These are phyloP conservation scores for Arabidopsis suecica DNA, from an alignment of 345 rosid species.

Conservation along the genomic window DNA sequence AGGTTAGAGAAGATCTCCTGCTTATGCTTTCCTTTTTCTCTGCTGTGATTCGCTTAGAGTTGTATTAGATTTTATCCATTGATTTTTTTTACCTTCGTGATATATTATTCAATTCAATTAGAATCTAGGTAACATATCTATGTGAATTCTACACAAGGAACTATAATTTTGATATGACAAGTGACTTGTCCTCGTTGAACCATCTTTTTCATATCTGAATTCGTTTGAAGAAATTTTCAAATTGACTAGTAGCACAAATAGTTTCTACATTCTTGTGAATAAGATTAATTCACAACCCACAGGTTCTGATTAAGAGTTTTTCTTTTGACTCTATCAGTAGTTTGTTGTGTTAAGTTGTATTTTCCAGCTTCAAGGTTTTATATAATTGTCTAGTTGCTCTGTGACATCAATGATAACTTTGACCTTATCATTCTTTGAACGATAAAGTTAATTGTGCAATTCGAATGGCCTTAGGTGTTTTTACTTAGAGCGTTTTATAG, in stretches of 20 bases:
- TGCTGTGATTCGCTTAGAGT: not conserved
- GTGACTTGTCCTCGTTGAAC: not conserved
- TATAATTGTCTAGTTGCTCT: not conserved
- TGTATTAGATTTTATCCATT: not conserved
- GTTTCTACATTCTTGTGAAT: not conserved
- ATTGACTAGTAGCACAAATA: not conserved
- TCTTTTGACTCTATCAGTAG: too few relatives aligned
- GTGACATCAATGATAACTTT: not conserved
- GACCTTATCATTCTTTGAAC: not conserved
- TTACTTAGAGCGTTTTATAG: not conserved
- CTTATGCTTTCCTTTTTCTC: not conserved
- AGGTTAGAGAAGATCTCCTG: slow-evolving; percentile 53
- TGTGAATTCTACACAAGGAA: not conserved
- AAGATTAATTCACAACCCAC: not conserved
- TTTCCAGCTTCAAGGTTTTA: slow-evolving; percentile 4
- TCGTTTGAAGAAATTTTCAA: not conserved
- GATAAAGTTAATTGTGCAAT: not conserved
- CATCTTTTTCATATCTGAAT: not conserved
- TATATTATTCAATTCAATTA: not conserved
- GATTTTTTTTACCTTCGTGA: not conserved
- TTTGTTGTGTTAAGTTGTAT: not conserved
- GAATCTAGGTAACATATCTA: not conserved
- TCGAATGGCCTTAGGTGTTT: not conserved
- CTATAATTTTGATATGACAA: not conserved
- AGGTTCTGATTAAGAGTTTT: not conserved